Percentiles rank a stretch among this genome's conserved stretches.
These are phyloP conservation scores for Penicillium hordei DNA, from an alignment of 2,329 filamentous ascomycete genomes.

Conservation along the genomic window DNA sequence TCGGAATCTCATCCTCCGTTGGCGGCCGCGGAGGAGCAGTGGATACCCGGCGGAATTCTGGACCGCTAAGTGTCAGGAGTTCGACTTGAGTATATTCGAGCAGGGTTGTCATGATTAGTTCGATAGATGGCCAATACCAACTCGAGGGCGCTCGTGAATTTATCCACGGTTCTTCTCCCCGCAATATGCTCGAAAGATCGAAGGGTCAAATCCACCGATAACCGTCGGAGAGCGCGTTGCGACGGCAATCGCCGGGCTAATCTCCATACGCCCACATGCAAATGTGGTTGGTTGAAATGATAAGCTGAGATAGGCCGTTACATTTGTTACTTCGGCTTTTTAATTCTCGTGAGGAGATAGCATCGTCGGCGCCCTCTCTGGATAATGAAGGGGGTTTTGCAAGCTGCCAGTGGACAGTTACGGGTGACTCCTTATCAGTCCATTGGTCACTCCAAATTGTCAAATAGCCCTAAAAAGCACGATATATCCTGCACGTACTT, in stretches of 20 bases:
- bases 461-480: conserved; percentile 1
- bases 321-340: neutral
- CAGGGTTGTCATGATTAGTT: conserved; percentile 4
- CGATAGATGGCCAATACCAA: neutral
- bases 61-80: conserved; percentile 47
- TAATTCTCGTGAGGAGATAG: neutral
- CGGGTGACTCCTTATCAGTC: neutral
- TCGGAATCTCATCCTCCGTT: conserved; percentile 51
- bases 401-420: neutral
- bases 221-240: conserved; percentile 1
- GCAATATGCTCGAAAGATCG: neutral
- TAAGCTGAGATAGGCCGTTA: neutral
- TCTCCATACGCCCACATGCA: neutral
- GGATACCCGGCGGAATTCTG: conserved; percentile 47
- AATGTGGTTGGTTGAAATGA: neutral
- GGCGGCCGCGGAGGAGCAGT: conserved; percentile 44
- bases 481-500: neutral
- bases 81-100: conserved; percentile 43
- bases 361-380: neutral
- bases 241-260: neutral
- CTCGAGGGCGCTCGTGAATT: neutral
- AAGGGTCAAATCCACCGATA: neutral
- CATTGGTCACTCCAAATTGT: neutral
- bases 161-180: neutral
- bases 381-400: neutral